These are phyloP conservation scores for Kwoniella botswanensis DNA, from an alignment of 768 basidiomycete species.

Conservation along the genomic window DNA sequence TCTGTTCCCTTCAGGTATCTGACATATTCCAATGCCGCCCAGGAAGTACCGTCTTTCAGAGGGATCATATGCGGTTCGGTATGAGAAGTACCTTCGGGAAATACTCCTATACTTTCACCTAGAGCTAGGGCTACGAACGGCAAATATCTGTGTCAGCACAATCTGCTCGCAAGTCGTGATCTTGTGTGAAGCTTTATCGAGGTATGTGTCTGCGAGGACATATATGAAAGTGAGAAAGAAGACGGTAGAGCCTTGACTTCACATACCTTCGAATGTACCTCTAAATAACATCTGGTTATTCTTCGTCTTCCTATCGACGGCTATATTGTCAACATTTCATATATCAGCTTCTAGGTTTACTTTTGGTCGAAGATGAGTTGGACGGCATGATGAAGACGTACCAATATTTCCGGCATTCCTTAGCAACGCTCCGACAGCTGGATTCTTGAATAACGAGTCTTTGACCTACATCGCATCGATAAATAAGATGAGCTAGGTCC, in stretches of 20 bases:
- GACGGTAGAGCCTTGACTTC: no score
- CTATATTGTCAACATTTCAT: slow-evolving; percentile 53
- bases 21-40: slow-evolving; percentile 91
- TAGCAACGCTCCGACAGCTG: slow-evolving; percentile 72
- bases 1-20: slow-evolving; percentile 66
- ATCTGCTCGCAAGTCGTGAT: neutral
- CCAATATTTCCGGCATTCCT: slow-evolving; percentile 88
- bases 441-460: slow-evolving; percentile 84
- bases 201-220: no score
- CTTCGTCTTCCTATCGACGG: slow-evolving; percentile 91
- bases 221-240: no score
- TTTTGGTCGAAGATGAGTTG: neutral
- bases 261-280: slow-evolving; percentile 74
- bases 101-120: slow-evolving; percentile 87
- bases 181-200: no score
- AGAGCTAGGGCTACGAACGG: slow-evolving; percentile 65
- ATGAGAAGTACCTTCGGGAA: slow-evolving; percentile 66
- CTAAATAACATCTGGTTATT: slow-evolving; percentile 86
- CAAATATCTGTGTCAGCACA: neutral
- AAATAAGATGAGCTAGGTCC: slow-evolving; percentile 58
- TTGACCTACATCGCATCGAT: slow-evolving; percentile 72
- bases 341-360: neutral
- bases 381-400: neutral
- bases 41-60: slow-evolving; percentile 83
- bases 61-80: slow-evolving; percentile 93